A percentile compares a stretch with the other conserved stretches of the same genome.
Conservation (phyloP, 208 protist species). For the Leishmania arabica region DNA sequence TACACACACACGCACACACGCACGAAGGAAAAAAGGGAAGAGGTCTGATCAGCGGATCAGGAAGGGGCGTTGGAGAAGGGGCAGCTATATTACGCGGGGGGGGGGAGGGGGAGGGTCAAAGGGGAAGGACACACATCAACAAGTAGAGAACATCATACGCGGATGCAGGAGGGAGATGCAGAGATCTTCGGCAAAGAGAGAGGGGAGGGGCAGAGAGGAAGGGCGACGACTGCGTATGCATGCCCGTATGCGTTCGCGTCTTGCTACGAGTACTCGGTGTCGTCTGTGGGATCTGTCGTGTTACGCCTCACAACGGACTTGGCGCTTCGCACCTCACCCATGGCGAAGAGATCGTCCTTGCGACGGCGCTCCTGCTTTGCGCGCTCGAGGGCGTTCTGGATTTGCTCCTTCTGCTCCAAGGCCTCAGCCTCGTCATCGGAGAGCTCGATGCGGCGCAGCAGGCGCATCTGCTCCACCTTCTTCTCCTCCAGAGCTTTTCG, state of each 20-base stretch:
- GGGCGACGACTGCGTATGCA: neutral
- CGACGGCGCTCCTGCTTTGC: slow-evolving; percentile 73
- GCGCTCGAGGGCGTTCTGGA: slow-evolving; percentile 69
- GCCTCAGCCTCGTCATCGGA: slow-evolving; percentile 58
- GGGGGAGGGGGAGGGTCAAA: neutral
- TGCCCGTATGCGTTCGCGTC: neutral
- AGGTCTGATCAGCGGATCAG: no score
- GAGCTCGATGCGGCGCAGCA: slow-evolving; percentile 59
- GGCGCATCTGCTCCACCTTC: slow-evolving; percentile 71
- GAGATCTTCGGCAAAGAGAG: neutral
- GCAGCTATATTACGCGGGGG: neutral
- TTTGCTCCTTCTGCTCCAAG: slow-evolving; percentile 71
- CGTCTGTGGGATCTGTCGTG: slow-evolving; percentile 15
- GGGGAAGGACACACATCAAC: neutral
- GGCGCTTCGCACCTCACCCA: slow-evolving; percentile 76
- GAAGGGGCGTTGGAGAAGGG: neutral
- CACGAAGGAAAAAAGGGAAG: slow-evolving; percentile 15
- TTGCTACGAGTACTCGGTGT: slow-evolving; percentile 20
- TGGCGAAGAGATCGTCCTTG: slow-evolving; percentile 70
- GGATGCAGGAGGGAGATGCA: neutral
- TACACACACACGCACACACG: neutral
- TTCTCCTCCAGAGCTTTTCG: slow-evolving; percentile 72
- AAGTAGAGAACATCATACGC: neutral
- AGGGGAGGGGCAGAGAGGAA: neutral
- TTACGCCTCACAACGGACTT: slow-evolving; percentile 34